These are phyloP conservation scores for Lachancea quebecensis DNA, from an alignment of 805 yeast genomes.

Conservation along the genomic window DNA sequence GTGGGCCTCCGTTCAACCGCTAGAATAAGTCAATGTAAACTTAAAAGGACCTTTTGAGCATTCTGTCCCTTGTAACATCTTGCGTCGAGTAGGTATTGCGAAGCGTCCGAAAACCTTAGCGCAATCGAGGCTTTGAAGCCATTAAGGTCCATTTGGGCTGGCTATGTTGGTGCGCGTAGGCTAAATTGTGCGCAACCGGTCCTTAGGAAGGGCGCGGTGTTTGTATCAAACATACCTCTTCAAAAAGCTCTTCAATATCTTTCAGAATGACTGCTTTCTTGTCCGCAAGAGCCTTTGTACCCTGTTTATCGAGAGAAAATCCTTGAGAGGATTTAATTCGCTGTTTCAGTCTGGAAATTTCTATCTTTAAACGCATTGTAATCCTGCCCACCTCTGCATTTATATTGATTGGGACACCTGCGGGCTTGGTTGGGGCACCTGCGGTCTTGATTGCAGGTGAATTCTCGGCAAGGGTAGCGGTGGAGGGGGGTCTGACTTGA, in stretches of 20 bases:
- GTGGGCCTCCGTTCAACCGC: too few relatives aligned
- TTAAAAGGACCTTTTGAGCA: too few relatives aligned
- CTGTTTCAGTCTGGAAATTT: constrained; percentile 2
- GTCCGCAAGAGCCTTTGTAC: constrained; percentile 50
- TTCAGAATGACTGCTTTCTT: constrained; percentile 9
- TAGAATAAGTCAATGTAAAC: too few relatives aligned
- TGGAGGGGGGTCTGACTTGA: not conserved
- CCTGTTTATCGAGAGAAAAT: not conserved
- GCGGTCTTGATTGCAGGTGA: not conserved
- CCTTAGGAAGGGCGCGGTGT: too few relatives aligned
- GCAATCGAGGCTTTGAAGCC: too few relatives aligned
- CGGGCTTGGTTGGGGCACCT: constrained; percentile 6
- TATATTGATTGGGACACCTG: constrained; percentile 10
- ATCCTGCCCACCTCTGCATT: constrained; percentile 4
- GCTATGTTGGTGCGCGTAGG: too few relatives aligned
- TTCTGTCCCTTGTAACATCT: too few relatives aligned
- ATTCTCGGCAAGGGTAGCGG: not conserved
- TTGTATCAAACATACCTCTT: not conserved
- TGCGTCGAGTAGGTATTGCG: too few relatives aligned
- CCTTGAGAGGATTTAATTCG: not conserved
- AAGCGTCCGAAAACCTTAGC: too few relatives aligned
- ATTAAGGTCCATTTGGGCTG: too few relatives aligned
- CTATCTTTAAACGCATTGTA: constrained; percentile 7
- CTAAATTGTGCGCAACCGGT: too few relatives aligned
- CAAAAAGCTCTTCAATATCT: constrained; percentile 3